These are phyloP conservation scores for Saksenaea vasiformis DNA, from an alignment of 371 early-diverging fungal species.

Conservation along the genomic window DNA sequence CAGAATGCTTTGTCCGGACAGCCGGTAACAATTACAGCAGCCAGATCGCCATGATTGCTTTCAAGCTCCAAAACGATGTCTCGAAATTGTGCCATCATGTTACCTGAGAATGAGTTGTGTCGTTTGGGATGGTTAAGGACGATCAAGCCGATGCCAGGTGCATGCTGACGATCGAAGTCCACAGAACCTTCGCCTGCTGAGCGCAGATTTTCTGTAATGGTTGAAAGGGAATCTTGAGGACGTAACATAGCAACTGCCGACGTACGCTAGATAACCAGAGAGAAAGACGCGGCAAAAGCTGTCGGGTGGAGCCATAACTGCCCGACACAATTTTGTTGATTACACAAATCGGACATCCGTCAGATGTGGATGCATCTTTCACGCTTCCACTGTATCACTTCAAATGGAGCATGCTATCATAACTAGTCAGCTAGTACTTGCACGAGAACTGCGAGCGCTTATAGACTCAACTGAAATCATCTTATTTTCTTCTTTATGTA, in stretches of 20 bases:
- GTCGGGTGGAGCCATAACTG: no score
- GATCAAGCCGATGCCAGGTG: constrained; percentile 53
- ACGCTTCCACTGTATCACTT: no score
- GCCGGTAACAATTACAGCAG: constrained; percentile 60
- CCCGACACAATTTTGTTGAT: no score
- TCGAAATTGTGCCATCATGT: constrained; percentile 73
- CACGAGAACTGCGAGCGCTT: no score
- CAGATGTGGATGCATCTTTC: no score
- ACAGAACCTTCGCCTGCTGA: constrained; percentile 43
- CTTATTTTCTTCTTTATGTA: no score
- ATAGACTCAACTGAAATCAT: no score
- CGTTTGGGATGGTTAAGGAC: constrained; percentile 52
- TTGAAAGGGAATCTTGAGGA: constrained; percentile 1
- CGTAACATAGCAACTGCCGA: not conserved
- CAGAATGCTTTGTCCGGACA: constrained; percentile 57
- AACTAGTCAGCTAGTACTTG: no score
- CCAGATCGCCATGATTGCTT: constrained; percentile 19
- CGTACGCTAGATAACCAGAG: not conserved
- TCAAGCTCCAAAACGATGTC: constrained; percentile 56
- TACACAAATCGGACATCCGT: no score
- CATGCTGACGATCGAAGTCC: constrained; percentile 33
- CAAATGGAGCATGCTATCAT: no score
- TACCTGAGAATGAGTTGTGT: constrained; percentile 70
- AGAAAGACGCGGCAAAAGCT: not conserved
- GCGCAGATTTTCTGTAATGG: constrained; percentile 7